These are phyloP conservation scores for Rhododendron vialii DNA, from an alignment of 148 eudicot species.

Conservation along the genomic window DNA sequence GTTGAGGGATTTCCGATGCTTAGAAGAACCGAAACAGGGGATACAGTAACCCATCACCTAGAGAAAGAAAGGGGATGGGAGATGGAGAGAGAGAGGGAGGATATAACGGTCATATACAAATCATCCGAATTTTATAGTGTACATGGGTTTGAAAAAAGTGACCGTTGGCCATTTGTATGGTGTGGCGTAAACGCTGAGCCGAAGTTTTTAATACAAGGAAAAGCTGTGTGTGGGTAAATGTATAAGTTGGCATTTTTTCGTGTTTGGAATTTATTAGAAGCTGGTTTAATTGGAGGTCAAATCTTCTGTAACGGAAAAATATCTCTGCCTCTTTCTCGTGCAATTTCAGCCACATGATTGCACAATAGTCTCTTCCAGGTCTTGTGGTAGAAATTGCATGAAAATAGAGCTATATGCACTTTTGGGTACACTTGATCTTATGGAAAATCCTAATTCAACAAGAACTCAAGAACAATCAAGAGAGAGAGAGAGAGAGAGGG, in stretches of 20 bases:
- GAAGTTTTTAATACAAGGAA: neutral
- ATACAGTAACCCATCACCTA: conserved; percentile 45
- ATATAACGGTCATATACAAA: neutral
- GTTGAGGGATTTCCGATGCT: conserved; percentile 11
- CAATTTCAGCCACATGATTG: no score
- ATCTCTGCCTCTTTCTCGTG: no score
- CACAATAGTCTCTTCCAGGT: no score
- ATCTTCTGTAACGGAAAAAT: no score
- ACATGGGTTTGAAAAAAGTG: neutral
- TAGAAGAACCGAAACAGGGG: conserved; percentile 35
- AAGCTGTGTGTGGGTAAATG: neutral
- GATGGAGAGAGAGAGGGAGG: neutral
- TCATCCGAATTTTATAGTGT: neutral
- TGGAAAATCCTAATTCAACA: no score
- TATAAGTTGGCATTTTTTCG: neutral
- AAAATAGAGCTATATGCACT: no score
- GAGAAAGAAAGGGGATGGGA: neutral
- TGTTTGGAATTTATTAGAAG: no score
- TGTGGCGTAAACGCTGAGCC: neutral
- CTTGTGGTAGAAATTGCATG: no score
- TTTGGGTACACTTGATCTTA: no score
- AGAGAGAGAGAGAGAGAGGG: no score
- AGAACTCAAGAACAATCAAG: no score
- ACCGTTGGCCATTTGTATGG: neutral
- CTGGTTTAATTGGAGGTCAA: neutral